Evolutionary conservation across 257 asterid species (phyloP).

Genomic region (Coffea canephora): DNA sequence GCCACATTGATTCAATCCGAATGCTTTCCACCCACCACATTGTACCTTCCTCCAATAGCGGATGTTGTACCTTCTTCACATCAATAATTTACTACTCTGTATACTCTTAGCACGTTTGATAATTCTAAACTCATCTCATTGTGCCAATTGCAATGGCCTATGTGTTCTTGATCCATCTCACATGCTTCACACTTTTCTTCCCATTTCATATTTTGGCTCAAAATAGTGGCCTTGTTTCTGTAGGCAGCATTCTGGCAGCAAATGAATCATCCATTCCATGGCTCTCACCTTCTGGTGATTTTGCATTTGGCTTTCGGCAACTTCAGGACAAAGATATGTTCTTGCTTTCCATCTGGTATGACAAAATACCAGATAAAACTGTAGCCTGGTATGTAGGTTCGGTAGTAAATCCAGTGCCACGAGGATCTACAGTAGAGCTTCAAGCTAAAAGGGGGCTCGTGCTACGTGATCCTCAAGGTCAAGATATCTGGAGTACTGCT

Average conservation of each 20-base stretch:
- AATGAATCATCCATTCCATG: constrained; percentile 3
- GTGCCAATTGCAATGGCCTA: too few species aligned
- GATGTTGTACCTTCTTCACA: too few species aligned
- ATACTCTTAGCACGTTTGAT: too few species aligned
- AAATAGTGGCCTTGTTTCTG: neutral
- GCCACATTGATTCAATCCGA: too few species aligned
- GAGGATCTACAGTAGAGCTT: constrained; percentile 37
- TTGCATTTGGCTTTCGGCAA: constrained; percentile 18
- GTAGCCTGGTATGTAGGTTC: constrained; percentile 44
- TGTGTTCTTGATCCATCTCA: neutral
- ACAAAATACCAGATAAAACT: constrained; percentile 41
- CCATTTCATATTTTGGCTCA: constrained; percentile 9
- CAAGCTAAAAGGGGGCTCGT: constrained; percentile 31
- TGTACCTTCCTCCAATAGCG: too few species aligned
- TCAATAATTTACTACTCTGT: too few species aligned
- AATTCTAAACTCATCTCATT: too few species aligned
- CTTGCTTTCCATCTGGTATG: constrained; percentile 50
- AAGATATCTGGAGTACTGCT: constrained; percentile 21
- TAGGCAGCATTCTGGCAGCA: constrained; percentile 12
- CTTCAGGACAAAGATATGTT: constrained; percentile 21
- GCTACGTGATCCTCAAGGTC: constrained; percentile 36
- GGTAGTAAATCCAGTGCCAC: constrained; percentile 28
- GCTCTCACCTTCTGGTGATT: constrained; percentile 16
- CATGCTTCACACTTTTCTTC: neutral
- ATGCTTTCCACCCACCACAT: too few species aligned